Conservation (phyloP, 2,329 filamentous ascomycete genomes). For the Ceratocystis colombiana region DNA sequence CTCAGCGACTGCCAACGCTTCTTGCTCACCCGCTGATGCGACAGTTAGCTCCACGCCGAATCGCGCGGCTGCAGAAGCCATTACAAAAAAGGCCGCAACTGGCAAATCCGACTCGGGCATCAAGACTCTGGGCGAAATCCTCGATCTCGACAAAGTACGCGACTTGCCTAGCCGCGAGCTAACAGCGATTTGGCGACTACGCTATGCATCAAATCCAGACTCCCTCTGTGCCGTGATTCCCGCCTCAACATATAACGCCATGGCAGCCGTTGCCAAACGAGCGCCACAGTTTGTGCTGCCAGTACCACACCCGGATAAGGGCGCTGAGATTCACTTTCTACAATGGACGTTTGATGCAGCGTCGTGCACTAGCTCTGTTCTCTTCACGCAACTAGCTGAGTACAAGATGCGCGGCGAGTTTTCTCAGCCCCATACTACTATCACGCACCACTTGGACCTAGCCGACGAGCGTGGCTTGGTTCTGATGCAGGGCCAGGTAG, state of each 20-base stretch:
- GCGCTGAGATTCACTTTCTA: slow-evolving; percentile 88
- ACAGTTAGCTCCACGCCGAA: slow-evolving; percentile 29
- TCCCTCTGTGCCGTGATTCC: slow-evolving; percentile 80
- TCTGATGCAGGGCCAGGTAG: slow-evolving; percentile 72
- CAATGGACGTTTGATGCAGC: slow-evolving; percentile 83
- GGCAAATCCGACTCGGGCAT: slow-evolving; percentile 29
- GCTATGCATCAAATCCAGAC: slow-evolving; percentile 61
- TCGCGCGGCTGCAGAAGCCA: slow-evolving; percentile 30
- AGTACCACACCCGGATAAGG: slow-evolving; percentile 55
- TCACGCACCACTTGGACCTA: slow-evolving; percentile 84
- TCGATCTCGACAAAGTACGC: slow-evolving; percentile 71
- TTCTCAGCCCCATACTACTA: slow-evolving; percentile 81
- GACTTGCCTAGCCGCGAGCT: slow-evolving; percentile 70
- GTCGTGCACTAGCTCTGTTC: slow-evolving; percentile 58
- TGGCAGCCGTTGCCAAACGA: slow-evolving; percentile 58
- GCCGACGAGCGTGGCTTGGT: slow-evolving; percentile 65
- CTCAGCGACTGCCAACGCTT: slow-evolving; percentile 28
- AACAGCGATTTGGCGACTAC: slow-evolving; percentile 78
- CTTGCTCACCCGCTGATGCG: slow-evolving; percentile 23
- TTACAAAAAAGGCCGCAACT: slow-evolving; percentile 18
- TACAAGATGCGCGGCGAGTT: slow-evolving; percentile 87
- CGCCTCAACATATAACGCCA: slow-evolving; percentile 58
- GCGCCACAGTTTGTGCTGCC: slow-evolving; percentile 89
- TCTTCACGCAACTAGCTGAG: slow-evolving; percentile 90
- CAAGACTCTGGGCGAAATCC: slow-evolving; percentile 43